These are phyloP conservation scores for Schizochytrium sp. DNA, from an alignment of 108 stramenopile species.

Conservation along the genomic window DNA sequence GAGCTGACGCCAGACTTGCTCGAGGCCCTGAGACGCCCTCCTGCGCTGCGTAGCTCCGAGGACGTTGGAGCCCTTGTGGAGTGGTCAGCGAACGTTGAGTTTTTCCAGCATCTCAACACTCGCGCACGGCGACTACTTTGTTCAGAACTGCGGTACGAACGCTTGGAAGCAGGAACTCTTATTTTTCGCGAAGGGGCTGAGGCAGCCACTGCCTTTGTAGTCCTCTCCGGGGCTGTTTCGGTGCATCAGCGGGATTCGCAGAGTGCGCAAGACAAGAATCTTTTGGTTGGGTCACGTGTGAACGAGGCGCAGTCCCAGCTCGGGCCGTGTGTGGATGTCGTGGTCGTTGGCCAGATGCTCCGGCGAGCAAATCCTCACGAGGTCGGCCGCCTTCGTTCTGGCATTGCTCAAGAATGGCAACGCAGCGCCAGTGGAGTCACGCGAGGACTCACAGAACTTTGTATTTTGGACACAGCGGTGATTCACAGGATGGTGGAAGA, in stretches of 20 bases:
- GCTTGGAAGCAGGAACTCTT: not conserved
- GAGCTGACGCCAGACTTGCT: not conserved
- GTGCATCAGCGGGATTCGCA: not conserved
- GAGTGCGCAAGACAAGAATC: not conserved
- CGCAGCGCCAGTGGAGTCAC: not conserved
- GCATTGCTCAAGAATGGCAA: not conserved
- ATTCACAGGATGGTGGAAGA: not conserved
- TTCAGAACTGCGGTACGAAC: not conserved
- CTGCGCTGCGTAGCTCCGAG: not conserved
- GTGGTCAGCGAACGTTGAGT: not conserved
- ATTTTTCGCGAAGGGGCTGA: not conserved
- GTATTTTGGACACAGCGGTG: not conserved
- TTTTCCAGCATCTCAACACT: not conserved
- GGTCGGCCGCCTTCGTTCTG: not conserved
- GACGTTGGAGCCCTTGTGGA: not conserved
- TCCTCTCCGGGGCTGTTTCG: not conserved
- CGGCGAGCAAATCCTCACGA: not conserved
- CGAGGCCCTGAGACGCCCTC: not conserved
- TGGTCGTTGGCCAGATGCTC: not conserved
- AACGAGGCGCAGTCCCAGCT: not conserved
- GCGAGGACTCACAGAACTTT: not conserved
- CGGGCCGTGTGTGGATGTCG: not conserved
- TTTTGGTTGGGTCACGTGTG: not conserved
- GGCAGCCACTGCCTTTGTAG: not conserved
- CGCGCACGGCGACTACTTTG: not conserved